Conservation (phyloP, 148 eudicot species). For the Limonium bicolor region DNA sequence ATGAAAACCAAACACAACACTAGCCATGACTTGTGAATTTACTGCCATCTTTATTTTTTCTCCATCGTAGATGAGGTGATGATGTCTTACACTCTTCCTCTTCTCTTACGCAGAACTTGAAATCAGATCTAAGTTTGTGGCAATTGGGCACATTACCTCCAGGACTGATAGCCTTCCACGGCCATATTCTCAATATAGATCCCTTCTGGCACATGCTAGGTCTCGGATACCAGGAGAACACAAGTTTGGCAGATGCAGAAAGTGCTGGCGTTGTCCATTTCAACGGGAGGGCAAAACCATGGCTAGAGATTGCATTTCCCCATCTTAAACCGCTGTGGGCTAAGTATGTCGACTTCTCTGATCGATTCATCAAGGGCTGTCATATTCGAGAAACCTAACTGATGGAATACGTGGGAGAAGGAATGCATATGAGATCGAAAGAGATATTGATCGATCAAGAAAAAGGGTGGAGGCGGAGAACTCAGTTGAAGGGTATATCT, state of each 20-base stretch:
- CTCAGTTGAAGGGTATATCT: background rate
- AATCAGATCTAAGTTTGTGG: slow-evolving; percentile 93
- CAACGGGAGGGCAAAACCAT: slow-evolving; percentile 88
- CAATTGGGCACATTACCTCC: slow-evolving; percentile 94
- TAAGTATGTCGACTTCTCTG: slow-evolving; percentile 53
- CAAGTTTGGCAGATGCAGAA: slow-evolving; percentile 53
- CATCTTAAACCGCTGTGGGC: slow-evolving; percentile 63
- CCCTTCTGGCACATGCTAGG: slow-evolving; percentile 94
- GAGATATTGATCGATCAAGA: background rate
- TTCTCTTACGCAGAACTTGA: slow-evolving; percentile 52
- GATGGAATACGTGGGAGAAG: background rate
- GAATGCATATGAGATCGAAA: background rate
- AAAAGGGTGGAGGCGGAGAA: background rate
- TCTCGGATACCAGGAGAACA: slow-evolving; percentile 81
- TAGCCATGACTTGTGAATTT: too few species aligned
- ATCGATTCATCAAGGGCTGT: slow-evolving; percentile 66
- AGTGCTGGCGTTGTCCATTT: slow-evolving; percentile 78
- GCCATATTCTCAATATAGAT: slow-evolving; percentile 56
- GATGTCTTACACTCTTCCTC: background rate
- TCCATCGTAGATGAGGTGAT: too few species aligned
- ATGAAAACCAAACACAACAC: too few species aligned
- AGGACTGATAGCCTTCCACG: slow-evolving; percentile 84
- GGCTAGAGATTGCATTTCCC: slow-evolving; percentile 90
- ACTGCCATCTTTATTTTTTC: too few species aligned
- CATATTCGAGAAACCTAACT: slow-evolving; percentile 39